These are phyloP conservation scores for Mycena chlorophos DNA, from an alignment of 768 basidiomycete genomes.

Conservation along the genomic window DNA sequence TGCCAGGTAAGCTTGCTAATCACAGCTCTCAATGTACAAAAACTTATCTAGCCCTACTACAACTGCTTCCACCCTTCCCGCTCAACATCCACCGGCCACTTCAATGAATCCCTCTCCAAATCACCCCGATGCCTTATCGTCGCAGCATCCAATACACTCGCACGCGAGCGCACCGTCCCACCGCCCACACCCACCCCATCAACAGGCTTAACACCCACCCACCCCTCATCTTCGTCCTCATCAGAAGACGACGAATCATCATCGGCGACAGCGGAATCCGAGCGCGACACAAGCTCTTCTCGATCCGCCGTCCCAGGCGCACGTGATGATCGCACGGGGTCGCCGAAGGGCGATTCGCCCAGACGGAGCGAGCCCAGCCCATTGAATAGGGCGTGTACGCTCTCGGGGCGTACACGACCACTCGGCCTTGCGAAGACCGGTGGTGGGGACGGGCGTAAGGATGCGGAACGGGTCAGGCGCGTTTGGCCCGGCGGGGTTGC, in stretches of 20 bases:
- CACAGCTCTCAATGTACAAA: too few relatives aligned
- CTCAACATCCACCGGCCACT: constrained; percentile 23
- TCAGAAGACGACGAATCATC: neutral
- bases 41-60: neutral
- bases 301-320: constrained; percentile 6
- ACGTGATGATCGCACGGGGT: constrained; percentile 14
- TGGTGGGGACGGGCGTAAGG: constrained; percentile 16
- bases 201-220: constrained; percentile 14
- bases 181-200: constrained; percentile 8
- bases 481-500: constrained; percentile 9
- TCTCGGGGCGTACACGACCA: constrained; percentile 15
- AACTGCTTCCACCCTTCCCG: constrained; percentile 20
- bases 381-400: constrained; percentile 20
- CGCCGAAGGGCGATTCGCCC: constrained; percentile 19
- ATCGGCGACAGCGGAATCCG: neutral
- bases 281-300: constrained; percentile 6
- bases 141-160: neutral
- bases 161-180: neutral
- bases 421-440: constrained; percentile 5
- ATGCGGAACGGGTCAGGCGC: constrained; percentile 18
- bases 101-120: constrained; percentile 17
- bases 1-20: too few relatives aligned
- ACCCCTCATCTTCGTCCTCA: constrained; percentile 7
- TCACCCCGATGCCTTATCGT: neutral
- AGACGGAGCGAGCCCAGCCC: constrained; percentile 10